phyloP scores from a whole-genome alignment of 345 rosid species.

The Eutrema heterophyllum region DNA sequence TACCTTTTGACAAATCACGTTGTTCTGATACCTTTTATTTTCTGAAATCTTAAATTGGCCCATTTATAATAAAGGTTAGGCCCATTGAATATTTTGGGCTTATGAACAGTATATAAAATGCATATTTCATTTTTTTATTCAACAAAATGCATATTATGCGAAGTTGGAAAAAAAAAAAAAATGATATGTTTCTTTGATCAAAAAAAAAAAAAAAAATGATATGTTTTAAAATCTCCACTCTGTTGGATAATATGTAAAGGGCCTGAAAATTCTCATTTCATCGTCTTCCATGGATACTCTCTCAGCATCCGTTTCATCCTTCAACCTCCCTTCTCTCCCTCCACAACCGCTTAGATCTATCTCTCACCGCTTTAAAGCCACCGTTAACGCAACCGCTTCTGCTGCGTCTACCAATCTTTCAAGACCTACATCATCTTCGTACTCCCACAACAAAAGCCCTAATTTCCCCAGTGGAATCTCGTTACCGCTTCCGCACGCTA shows the following conservation, averaged over 20 bases:
- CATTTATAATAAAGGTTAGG: not conserved
- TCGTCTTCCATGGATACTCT: constrained; percentile 53
- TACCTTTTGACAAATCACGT: constrained; percentile 9
- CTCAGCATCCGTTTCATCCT: constrained; percentile 49
- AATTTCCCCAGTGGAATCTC: constrained; percentile 3
- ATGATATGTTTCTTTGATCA: too few relatives aligned
- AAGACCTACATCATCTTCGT: constrained; percentile 20
- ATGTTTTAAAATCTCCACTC: not conserved
- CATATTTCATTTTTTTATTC: not conserved
- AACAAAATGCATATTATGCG: not conserved
- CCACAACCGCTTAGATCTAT: constrained; percentile 23
- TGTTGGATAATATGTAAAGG: constrained; percentile 7
- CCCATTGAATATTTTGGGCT: not conserved
- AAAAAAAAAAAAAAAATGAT: too few relatives aligned
- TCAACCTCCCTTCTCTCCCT: constrained; percentile 38
- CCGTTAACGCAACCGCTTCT: constrained; percentile 30
- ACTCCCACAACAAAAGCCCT: constrained; percentile 13
- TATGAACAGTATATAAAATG: not conserved
- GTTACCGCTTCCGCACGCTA: constrained; percentile 1
- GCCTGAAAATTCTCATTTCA: not conserved
- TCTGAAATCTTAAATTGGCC: not conserved
- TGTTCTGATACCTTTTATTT: not conserved
- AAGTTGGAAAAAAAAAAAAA: not conserved
- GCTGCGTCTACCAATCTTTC: constrained; percentile 19
- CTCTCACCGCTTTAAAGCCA: constrained; percentile 14